Percentiles rank a stretch among this genome's conserved stretches.
Evolutionary conservation across 2,329 filamentous ascomycete species (phyloP).

Genomic region (Diplodia sapinea): DNA sequence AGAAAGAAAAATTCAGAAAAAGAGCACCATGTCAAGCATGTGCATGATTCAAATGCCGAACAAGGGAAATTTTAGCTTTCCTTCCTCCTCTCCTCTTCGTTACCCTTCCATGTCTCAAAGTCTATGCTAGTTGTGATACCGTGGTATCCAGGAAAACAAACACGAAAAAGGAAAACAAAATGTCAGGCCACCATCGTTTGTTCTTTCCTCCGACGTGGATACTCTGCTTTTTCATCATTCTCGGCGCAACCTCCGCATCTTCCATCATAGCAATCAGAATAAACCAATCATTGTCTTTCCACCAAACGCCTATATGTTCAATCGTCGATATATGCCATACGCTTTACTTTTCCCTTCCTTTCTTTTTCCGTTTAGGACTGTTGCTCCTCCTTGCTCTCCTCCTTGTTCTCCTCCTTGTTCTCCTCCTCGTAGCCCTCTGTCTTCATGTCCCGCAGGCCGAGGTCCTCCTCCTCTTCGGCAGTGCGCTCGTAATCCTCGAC

Average conservation of each 20-base stretch:
- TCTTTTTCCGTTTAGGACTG: background rate
- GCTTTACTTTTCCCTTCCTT: background rate
- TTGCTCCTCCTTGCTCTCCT: conserved; percentile 6
- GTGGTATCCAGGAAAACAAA: conserved; percentile 8
- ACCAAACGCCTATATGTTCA: background rate
- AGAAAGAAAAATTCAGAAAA: background rate
- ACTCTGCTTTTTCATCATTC: background rate
- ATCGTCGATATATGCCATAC: background rate
- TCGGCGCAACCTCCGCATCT: background rate
- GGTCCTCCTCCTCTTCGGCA: conserved; percentile 88
- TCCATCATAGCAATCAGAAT: background rate
- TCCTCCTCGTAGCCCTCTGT: conserved; percentile 71
- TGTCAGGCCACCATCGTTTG: background rate
- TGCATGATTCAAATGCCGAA: background rate
- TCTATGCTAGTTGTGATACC: conserved; percentile 8
- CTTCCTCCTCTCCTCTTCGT: background rate
- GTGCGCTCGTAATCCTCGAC: conserved; percentile 85
- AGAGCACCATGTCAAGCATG: background rate
- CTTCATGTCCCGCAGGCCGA: conserved; percentile 92
- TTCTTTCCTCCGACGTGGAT: background rate
- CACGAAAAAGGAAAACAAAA: background rate
- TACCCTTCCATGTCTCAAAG: background rate
- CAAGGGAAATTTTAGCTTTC: background rate
- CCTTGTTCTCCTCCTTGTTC: conserved; percentile 33
- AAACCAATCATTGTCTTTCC: background rate